A percentile compares a stretch with the other conserved stretches of the same genome.
These are phyloP conservation scores for Eucalyptus lansdowneana DNA, from an alignment of 345 rosid genomes.

Conservation along the genomic window DNA sequence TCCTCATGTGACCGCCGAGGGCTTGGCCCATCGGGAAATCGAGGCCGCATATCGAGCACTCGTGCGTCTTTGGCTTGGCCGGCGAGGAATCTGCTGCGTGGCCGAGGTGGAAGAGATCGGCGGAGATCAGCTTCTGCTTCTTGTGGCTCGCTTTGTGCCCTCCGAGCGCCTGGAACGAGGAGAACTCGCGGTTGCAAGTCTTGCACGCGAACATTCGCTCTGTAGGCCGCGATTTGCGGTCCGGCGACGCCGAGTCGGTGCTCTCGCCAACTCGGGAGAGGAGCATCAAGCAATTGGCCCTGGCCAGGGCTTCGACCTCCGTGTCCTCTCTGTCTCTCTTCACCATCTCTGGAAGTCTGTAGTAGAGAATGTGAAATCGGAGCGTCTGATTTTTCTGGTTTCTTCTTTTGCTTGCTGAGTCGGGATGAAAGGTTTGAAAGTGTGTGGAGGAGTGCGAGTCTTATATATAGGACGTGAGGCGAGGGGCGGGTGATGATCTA, in stretches of 20 bases:
- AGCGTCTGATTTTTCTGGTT: neutral
- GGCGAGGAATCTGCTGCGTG: slow-evolving; percentile 2
- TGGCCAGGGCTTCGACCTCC: slow-evolving; percentile 10
- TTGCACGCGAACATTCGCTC: slow-evolving; percentile 58
- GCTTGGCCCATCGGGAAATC: slow-evolving; percentile 87
- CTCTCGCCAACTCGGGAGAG: slow-evolving; percentile 45
- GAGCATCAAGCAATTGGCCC: slow-evolving; percentile 58
- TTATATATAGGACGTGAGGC: neutral
- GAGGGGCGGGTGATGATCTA: neutral
- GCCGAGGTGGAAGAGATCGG: neutral
- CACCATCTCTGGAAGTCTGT: neutral
- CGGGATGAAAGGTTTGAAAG: neutral
- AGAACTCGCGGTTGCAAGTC: slow-evolving; percentile 67
- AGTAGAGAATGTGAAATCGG: neutral
- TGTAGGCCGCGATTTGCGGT: neutral
- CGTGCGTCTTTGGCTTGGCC: slow-evolving; percentile 49
- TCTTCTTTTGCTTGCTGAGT: neutral
- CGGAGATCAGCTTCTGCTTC: slow-evolving; percentile 25
- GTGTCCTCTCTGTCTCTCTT: slow-evolving; percentile 31
- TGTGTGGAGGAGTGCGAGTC: neutral
- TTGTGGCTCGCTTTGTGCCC: slow-evolving; percentile 94
- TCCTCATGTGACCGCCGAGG: slow-evolving; percentile 93
- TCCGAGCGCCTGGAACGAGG: slow-evolving; percentile 85
- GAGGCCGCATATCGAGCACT: slow-evolving; percentile 79
- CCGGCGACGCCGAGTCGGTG: neutral